These are phyloP conservation scores for Globisporangium mamillatum DNA, from an alignment of 352 stramenopile genomes.

Conservation along the genomic window DNA sequence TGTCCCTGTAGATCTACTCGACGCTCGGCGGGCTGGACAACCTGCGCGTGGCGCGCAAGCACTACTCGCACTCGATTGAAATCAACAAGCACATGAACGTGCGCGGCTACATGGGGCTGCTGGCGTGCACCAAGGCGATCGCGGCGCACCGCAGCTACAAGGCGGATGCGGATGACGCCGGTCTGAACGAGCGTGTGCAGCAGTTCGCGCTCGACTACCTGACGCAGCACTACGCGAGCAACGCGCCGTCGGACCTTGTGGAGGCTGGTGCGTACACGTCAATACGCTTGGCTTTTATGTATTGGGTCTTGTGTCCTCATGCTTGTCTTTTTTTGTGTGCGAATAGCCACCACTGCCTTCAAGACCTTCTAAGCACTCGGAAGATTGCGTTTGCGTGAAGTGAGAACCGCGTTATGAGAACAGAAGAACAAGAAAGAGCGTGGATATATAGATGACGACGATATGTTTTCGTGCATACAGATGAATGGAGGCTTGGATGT, in stretches of 20 bases:
- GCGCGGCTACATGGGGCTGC: slow-evolving; percentile 44
- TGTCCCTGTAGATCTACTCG: slow-evolving; percentile 42
- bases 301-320: neutral
- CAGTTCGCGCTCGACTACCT: slow-evolving; percentile 44
- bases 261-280: slow-evolving; percentile 32
- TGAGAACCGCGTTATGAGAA: neutral
- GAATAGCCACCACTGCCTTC: slow-evolving; percentile 29
- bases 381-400: neutral
- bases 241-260: slow-evolving; percentile 38
- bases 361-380: slow-evolving; percentile 24
- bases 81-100: slow-evolving; percentile 65
- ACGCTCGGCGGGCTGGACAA: slow-evolving; percentile 63
- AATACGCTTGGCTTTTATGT: neutral
- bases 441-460: slow-evolving; percentile 4
- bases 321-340: neutral
- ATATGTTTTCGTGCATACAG: neutral
- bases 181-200: slow-evolving; percentile 57
- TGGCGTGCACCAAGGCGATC: slow-evolving; percentile 58
- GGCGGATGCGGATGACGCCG: slow-evolving; percentile 44
- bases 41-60: slow-evolving; percentile 56
- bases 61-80: slow-evolving; percentile 66
- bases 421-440: neutral
- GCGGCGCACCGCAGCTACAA: slow-evolving; percentile 40
- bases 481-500: slow-evolving; percentile 7
- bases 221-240: slow-evolving; percentile 34